A percentile compares a stretch with the other conserved stretches of the same genome.
Evolutionary conservation across 768 basidiomycete genomes (phyloP).

Genomic region (Suillus luteus): DNA sequence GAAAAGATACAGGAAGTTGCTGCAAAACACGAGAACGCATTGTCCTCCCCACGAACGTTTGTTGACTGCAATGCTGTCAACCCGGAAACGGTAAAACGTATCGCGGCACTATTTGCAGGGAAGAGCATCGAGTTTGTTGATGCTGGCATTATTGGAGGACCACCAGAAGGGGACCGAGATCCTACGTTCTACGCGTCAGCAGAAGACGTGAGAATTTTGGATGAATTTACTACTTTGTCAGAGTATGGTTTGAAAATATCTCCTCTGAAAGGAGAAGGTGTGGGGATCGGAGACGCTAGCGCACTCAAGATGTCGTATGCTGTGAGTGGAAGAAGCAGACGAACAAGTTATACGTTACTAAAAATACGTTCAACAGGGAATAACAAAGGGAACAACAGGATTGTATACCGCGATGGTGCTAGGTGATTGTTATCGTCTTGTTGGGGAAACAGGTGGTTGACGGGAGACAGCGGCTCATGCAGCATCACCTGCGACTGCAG

Average conservation of each 20-base stretch:
- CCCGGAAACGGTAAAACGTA: slow-evolving; percentile 48
- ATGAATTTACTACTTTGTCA: slow-evolving; percentile 42
- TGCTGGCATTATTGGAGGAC: slow-evolving; percentile 57
- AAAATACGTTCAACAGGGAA: slow-evolving; percentile 41
- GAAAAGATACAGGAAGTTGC: slow-evolving; percentile 24
- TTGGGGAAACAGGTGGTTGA: slow-evolving; percentile 8
- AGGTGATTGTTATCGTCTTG: slow-evolving; percentile 34
- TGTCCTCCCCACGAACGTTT: slow-evolving; percentile 36
- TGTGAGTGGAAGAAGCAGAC: slow-evolving; percentile 36
- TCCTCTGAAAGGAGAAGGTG: slow-evolving; percentile 47
- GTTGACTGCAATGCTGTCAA: slow-evolving; percentile 63
- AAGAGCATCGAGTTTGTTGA: slow-evolving; percentile 50
- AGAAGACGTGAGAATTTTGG: slow-evolving; percentile 34
- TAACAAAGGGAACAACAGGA: slow-evolving; percentile 55
- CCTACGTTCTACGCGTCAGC: slow-evolving; percentile 60
- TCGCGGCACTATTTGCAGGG: slow-evolving; percentile 46
- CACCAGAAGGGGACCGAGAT: slow-evolving; percentile 48
- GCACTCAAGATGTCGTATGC: slow-evolving; percentile 68
- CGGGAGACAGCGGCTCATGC: slow-evolving; percentile 48
- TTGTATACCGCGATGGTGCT: slow-evolving; percentile 58
- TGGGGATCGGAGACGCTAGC: slow-evolving; percentile 57
- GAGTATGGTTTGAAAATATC: slow-evolving; percentile 49
- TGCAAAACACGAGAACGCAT: background rate
- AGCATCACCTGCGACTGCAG: slow-evolving; percentile 62
- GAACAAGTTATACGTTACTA: background rate